phyloP scores from a whole-genome alignment of 2,329 filamentous ascomycete species.

The Cryphonectria parasitica region DNA sequence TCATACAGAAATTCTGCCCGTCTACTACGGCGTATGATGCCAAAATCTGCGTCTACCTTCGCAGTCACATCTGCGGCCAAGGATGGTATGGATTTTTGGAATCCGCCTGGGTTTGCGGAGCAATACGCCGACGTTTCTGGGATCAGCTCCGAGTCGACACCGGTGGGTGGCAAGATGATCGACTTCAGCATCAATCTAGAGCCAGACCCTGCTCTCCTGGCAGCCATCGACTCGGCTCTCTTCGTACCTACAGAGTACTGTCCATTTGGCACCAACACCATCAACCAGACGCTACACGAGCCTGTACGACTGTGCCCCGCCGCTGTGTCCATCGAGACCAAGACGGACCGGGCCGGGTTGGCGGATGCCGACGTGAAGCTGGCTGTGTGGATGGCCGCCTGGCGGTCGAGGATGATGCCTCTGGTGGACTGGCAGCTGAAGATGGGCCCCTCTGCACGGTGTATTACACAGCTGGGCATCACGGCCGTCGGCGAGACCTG shows the following conservation, averaged over 20 bases:
- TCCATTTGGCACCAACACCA: background rate
- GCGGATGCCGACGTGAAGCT: background rate
- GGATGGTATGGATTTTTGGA: background rate
- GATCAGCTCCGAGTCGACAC: background rate
- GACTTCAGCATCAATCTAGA: background rate
- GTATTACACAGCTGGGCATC: background rate
- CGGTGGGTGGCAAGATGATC: background rate
- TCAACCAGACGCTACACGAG: background rate
- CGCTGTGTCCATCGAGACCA: background rate
- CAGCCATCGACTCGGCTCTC: background rate
- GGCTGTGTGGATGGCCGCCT: background rate
- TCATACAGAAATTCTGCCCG: background rate
- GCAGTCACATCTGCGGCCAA: background rate
- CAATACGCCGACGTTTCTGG: background rate
- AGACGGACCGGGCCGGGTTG: background rate
- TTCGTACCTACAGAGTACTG: background rate
- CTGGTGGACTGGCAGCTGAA: background rate
- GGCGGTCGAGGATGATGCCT: background rate
- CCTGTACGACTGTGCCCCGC: background rate
- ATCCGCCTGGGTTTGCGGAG: background rate
- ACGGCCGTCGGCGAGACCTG: background rate
- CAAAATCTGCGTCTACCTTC: background rate
- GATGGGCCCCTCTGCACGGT: background rate
- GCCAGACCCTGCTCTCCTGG: background rate
- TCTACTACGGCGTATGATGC: background rate